Evolutionary conservation across 2,329 filamentous ascomycete species (phyloP).

Genomic region (Plenodomus biglobosus): DNA sequence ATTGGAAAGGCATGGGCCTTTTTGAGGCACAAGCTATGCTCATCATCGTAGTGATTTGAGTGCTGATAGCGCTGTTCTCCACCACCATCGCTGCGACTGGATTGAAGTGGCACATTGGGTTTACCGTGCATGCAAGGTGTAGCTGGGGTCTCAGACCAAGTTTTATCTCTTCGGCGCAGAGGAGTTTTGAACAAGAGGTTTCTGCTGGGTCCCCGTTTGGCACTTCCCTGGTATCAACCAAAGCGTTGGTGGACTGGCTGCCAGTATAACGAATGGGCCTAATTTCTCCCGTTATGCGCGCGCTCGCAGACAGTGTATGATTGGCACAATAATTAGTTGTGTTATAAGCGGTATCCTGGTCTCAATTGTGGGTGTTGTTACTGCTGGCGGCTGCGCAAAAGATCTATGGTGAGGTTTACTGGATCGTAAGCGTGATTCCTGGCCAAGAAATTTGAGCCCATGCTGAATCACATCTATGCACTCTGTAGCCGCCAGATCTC

Average conservation of each 20-base stretch:
- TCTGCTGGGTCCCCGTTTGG: conserved; percentile 43
- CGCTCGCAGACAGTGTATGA: conserved; percentile 40
- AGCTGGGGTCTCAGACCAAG: conserved; percentile 54
- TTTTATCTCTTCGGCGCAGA: conserved; percentile 53
- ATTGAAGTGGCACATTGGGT: conserved; percentile 54
- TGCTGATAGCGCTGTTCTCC: conserved; percentile 49
- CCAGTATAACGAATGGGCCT: conserved; percentile 48
- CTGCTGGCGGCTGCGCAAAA: conserved; percentile 46
- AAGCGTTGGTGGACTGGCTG: conserved; percentile 46
- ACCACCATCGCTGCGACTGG: conserved; percentile 53
- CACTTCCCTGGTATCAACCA: conserved; percentile 49
- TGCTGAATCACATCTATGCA: neutral
- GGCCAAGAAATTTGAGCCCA: neutral
- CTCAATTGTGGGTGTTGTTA: conserved; percentile 47
- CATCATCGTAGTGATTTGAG: conserved; percentile 50
- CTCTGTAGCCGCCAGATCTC: conserved; percentile 43
- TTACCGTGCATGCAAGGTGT: conserved; percentile 54
- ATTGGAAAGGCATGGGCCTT: conserved; percentile 46
- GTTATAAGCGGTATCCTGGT: conserved; percentile 48
- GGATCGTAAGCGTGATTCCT: conserved; percentile 29
- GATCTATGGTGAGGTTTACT: conserved; percentile 42
- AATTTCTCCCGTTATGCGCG: conserved; percentile 51
- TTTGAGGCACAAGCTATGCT: conserved; percentile 53
- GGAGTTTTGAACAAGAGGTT: conserved; percentile 43
- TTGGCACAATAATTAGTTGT: conserved; percentile 46